Evolutionary conservation across 108 stramenopile genomes (phyloP).

Genomic region (Conticribra weissflogii): DNA sequence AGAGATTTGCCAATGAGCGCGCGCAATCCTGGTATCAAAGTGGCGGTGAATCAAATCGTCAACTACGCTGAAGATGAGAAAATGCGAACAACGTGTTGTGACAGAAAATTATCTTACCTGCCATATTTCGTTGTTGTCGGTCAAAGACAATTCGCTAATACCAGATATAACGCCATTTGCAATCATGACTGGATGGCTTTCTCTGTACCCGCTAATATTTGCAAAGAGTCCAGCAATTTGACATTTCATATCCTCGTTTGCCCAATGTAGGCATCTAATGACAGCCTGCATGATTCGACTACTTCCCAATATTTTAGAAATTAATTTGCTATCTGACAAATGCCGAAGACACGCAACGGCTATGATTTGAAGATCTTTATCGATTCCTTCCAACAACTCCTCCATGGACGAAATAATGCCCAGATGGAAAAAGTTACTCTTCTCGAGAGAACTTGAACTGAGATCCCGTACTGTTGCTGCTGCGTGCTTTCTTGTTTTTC

Average conservation of each 20-base stretch:
- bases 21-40: slow-evolving; percentile 57
- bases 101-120: slow-evolving; percentile 33
- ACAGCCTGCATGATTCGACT: slow-evolving; percentile 57
- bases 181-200: slow-evolving; percentile 73
- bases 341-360: slow-evolving; percentile 76
- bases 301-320: slow-evolving; percentile 60
- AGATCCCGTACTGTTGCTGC: slow-evolving; percentile 75
- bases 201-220: slow-evolving; percentile 69
- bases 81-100: not conserved
- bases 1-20: slow-evolving; percentile 76
- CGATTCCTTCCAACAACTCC: slow-evolving; percentile 48
- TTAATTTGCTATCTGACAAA: slow-evolving; percentile 56
- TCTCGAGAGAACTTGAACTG: slow-evolving; percentile 65
- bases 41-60: not conserved
- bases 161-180: slow-evolving; percentile 61
- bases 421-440: slow-evolving; percentile 62
- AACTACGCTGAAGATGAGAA: not conserved
- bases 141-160: slow-evolving; percentile 55
- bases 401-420: slow-evolving; percentile 66
- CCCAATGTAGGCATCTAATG: slow-evolving; percentile 59
- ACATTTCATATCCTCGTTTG: slow-evolving; percentile 70
- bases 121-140: slow-evolving; percentile 69
- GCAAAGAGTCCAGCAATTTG: slow-evolving; percentile 80
- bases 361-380: slow-evolving; percentile 65
- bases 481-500: slow-evolving; percentile 71